Base-by-base conservation (phyloP, 345 rosid genomes). In the Abelmoschus esculentus region DNA sequence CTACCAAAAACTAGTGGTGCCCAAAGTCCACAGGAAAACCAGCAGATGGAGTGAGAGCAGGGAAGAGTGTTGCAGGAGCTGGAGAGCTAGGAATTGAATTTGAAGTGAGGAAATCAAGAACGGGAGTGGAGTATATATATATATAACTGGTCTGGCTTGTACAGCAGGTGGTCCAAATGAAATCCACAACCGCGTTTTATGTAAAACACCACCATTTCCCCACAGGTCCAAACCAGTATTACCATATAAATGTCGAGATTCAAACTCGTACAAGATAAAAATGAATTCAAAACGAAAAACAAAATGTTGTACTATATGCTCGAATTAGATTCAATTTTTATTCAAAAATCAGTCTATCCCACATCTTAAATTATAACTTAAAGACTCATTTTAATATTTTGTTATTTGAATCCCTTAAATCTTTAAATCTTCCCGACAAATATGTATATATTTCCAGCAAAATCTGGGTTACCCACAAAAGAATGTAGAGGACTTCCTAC, bases 91-190 rank as follows among this genome's bases (percentile, higher is more conserved):
- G 54, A 49, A 14, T 46, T 59, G 49, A 49, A 49, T 47, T 40
- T 17, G 61, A 50, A 15, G 28, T 63, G 62, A 31, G 65, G 61
- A 62, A 15, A 34, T 61, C 34, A 34, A 49, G 17, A 5, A 64
- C 0, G n/a, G 11, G 61, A 19, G 52, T 9, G 38, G 53, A 44
- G 74, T 63, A 72, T 72, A 62, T 72, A 72, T 72, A 62, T 72
- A 52, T 72, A 63, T 72, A 53, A 54, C n/a, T 4, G 61, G 9
- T 15, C 18, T 9, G 60, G 31, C 7, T 36, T n/a, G 56, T 53
- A 53, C 17, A 17, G 56, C 59, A 60, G 59, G 73, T 49, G 54
- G 55, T 65, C 69, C 55, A 44, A 46, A 65, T 6, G 38, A 64
- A 31, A 64, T 22, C 6, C 34, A 22, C 68, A 52, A 52, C 56